Percentiles rank a stretch among this genome's conserved stretches.
Evolutionary conservation across 192 early-diverging fungal species (phyloP).

Genomic region (Umbelopsis sp.): DNA sequence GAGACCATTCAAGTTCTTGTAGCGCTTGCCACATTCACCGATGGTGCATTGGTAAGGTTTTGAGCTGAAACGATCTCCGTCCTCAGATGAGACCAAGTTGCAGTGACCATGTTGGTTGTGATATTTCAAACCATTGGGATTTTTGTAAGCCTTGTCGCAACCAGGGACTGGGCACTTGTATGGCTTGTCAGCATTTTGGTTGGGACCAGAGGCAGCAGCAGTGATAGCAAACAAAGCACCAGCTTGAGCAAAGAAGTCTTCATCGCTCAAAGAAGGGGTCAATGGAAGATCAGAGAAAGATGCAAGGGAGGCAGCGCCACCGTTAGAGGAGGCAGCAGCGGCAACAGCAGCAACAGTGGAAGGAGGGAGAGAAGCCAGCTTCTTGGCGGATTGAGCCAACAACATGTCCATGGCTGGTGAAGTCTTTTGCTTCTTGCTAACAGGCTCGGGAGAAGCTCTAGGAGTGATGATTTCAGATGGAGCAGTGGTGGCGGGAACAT

Average conservation of each 20-base stretch:
- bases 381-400: slow-evolving; percentile 23
- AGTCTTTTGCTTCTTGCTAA: slow-evolving; percentile 17
- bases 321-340: slow-evolving; percentile 3
- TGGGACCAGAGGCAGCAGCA: slow-evolving; percentile 10
- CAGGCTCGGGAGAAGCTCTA: slow-evolving; percentile 14
- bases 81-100: slow-evolving; percentile 42
- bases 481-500: not conserved
- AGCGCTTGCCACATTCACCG: slow-evolving; percentile 85
- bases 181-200: slow-evolving; percentile 64
- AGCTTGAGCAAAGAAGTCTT: slow-evolving; percentile 37
- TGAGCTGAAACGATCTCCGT: slow-evolving; percentile 55
- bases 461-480: not conserved
- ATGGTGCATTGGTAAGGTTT: slow-evolving; percentile 78
- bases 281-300: slow-evolving; percentile 21
- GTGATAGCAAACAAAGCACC: slow-evolving; percentile 29
- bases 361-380: slow-evolving; percentile 16
- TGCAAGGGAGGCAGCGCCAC: slow-evolving; percentile 19
- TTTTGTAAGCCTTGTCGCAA: slow-evolving; percentile 96
- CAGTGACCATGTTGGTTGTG: slow-evolving; percentile 95
- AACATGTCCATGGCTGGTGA: slow-evolving; percentile 17
- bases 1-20: slow-evolving; percentile 94
- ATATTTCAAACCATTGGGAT: slow-evolving; percentile 96
- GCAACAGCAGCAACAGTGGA: slow-evolving; percentile 13
- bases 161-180: slow-evolving; percentile 85
- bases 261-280: slow-evolving; percentile 25